Conservation (phyloP, 495 filamentous ascomycete species). For the Aspergillus saccharolyticus region DNA sequence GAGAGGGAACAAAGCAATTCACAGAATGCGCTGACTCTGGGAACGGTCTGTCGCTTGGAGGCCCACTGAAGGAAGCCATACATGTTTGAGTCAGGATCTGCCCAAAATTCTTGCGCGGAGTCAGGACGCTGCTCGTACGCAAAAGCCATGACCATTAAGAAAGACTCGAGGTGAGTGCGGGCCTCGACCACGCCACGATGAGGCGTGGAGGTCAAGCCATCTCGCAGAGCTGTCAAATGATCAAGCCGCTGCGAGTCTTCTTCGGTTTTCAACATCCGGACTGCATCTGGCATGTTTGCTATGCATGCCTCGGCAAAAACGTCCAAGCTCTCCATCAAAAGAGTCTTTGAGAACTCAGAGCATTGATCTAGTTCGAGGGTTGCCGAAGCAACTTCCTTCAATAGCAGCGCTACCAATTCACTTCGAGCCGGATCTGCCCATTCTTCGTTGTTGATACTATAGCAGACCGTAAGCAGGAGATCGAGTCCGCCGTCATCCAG, state of each 20-base stretch:
- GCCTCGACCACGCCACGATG: constrained; percentile 46
- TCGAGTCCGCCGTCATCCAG: constrained; percentile 89
- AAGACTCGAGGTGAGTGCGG: constrained; percentile 79
- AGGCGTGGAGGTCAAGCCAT: constrained; percentile 41
- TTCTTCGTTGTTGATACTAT: constrained; percentile 65
- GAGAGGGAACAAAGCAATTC: constrained; percentile 89
- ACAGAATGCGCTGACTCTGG: constrained; percentile 89
- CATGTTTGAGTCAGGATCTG: constrained; percentile 79
- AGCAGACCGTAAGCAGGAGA: constrained; percentile 77
- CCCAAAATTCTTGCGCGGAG: constrained; percentile 83
- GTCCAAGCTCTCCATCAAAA: constrained; percentile 77
- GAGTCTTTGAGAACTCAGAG: constrained; percentile 56
- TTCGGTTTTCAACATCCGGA: constrained; percentile 78
- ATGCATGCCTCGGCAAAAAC: constrained; percentile 85
- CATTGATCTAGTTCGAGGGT: constrained; percentile 57
- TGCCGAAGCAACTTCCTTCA: constrained; percentile 67
- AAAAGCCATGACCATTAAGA: constrained; percentile 86
- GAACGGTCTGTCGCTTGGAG: constrained; percentile 84
- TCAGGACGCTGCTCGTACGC: constrained; percentile 80
- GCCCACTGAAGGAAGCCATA: constrained; percentile 95
- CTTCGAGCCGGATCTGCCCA: constrained; percentile 78
- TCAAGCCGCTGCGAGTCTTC: constrained; percentile 83
- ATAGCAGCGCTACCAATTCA: constrained; percentile 68
- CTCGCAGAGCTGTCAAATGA: constrained; percentile 50
- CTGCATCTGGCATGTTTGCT: constrained; percentile 86